These are phyloP conservation scores for Naganishia friedmannii DNA, from an alignment of 768 basidiomycete genomes.

Conservation along the genomic window DNA sequence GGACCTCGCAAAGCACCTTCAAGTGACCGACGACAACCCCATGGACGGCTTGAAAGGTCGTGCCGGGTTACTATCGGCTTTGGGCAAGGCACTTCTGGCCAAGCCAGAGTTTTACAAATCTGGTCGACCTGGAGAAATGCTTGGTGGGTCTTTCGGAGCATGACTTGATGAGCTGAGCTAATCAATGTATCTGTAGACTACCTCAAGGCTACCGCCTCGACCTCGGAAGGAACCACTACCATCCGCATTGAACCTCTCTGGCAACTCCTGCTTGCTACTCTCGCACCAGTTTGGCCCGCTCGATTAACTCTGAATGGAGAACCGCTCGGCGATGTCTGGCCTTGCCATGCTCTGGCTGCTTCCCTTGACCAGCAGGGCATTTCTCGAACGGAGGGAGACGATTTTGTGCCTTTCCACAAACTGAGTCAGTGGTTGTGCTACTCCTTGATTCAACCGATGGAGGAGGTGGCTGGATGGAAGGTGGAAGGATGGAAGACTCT, in stretches of 20 bases:
- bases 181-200: conserved; percentile 1
- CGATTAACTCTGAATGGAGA: conserved; percentile 66
- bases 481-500: conserved; percentile 59
- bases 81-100: conserved; percentile 67
- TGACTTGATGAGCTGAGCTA: not conserved
- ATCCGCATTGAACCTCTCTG: conserved; percentile 72
- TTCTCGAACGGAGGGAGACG: conserved; percentile 58
- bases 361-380: conserved; percentile 32
- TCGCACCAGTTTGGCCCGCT: conserved; percentile 84
- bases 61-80: conserved; percentile 68
- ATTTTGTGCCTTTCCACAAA: conserved; percentile 87
- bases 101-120: conserved; percentile 66
- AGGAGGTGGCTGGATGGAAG: conserved; percentile 72
- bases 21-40: conserved; percentile 70
- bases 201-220: not conserved
- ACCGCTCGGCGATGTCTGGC: conserved; percentile 90
- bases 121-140: conserved; percentile 75
- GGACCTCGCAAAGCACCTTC: conserved; percentile 67
- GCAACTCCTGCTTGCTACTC: conserved; percentile 73
- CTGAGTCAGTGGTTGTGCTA: conserved; percentile 92
- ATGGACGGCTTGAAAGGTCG: conserved; percentile 90
- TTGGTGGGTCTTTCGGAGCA: conserved; percentile 58
- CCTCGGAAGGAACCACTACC: conserved; percentile 47
- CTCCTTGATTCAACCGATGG: conserved; percentile 77
- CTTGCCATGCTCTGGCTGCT: conserved; percentile 60